Percentiles rank a stretch among this genome's conserved stretches.
Conservation (phyloP, 805 yeast genomes). For the Starmerella bombi region DNA sequence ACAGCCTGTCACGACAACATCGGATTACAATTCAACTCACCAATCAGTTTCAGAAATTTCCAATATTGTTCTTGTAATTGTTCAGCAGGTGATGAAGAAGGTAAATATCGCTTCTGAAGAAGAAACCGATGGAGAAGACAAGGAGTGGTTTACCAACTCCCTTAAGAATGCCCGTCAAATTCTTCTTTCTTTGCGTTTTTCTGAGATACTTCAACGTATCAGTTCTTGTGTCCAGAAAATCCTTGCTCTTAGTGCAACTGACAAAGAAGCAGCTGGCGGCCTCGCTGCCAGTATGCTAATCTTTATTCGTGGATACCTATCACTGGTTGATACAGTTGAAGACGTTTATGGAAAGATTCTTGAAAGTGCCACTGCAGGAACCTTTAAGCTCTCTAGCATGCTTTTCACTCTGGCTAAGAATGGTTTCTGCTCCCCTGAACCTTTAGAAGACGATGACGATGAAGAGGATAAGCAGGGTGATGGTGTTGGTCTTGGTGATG, state of each 20-base stretch:
- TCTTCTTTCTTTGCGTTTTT: constrained; percentile 34
- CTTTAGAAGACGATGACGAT: constrained; percentile 40
- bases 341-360: constrained; percentile 38
- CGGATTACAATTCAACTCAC: constrained; percentile 27
- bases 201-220: constrained; percentile 25
- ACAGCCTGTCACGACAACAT: neutral
- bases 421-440: constrained; percentile 90
- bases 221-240: constrained; percentile 29
- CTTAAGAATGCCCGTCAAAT: constrained; percentile 35
- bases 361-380: constrained; percentile 43
- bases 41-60: constrained; percentile 37
- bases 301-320: constrained; percentile 44
- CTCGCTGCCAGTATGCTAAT: constrained; percentile 43
- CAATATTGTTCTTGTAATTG: constrained; percentile 47
- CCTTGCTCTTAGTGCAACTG: constrained; percentile 12
- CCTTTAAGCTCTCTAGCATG: constrained; percentile 43
- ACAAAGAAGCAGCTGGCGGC: constrained; percentile 29
- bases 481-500: constrained; percentile 90
- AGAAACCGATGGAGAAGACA: constrained; percentile 35
- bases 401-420: constrained; percentile 51
- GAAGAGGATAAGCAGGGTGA: constrained; percentile 54
- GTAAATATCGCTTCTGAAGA: neutral
- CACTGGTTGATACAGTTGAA: constrained; percentile 35
- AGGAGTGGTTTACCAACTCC: constrained; percentile 50
- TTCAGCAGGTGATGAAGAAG: constrained; percentile 39